Conservation (phyloP, 768 basidiomycete species). For the Termitomyces sp. region DNA sequence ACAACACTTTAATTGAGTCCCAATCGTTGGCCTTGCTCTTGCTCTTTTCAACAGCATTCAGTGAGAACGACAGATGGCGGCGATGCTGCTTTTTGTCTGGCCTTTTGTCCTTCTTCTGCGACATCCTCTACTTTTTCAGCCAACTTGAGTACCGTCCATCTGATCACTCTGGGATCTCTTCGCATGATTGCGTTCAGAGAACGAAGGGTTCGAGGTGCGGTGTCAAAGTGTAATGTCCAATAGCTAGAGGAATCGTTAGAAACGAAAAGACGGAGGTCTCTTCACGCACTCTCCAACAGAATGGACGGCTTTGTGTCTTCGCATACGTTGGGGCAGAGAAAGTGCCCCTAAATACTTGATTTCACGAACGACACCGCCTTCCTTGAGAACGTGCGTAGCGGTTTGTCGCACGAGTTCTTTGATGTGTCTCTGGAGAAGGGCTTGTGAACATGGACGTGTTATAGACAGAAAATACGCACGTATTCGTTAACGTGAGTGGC, state of each 20-base stretch:
- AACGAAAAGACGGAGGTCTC: neutral
- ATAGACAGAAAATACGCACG: constrained; percentile 34
- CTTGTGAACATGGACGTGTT: neutral
- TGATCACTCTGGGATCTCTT: constrained; percentile 76
- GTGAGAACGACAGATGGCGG: neutral
- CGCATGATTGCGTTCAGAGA: constrained; percentile 65
- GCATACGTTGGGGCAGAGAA: constrained; percentile 72
- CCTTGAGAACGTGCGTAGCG: constrained; percentile 64
- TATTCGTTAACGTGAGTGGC: constrained; percentile 71
- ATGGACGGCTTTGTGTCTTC: constrained; percentile 50
- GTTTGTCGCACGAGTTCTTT: constrained; percentile 69
- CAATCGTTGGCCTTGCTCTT: neutral
- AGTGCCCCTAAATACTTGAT: constrained; percentile 72
- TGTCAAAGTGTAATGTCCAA: constrained; percentile 90
- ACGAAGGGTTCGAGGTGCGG: constrained; percentile 64
- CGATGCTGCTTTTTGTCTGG: neutral
- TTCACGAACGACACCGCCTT: constrained; percentile 78
- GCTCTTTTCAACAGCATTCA: neutral
- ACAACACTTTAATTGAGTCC: neutral
- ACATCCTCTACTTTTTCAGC: constrained; percentile 72
- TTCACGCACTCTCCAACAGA: constrained; percentile 69
- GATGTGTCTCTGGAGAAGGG: constrained; percentile 53
- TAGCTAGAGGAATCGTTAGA: constrained; percentile 43
- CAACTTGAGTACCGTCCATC: constrained; percentile 77
- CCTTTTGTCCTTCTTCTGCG: constrained; percentile 38